These are phyloP conservation scores for Trapa bicornis DNA, from an alignment of 345 rosid species.

Conservation along the genomic window DNA sequence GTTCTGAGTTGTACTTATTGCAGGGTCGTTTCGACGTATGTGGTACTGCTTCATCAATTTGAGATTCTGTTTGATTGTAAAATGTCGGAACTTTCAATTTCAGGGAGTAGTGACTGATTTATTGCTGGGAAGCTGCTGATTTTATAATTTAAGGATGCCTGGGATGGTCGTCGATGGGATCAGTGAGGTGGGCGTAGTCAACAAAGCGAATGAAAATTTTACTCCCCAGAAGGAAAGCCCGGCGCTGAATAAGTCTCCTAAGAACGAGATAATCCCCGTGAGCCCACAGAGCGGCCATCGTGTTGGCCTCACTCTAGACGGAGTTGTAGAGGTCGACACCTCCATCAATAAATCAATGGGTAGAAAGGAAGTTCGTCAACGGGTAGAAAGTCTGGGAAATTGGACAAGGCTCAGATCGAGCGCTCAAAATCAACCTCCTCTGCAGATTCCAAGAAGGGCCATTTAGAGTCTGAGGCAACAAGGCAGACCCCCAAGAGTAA, in stretches of 20 bases:
- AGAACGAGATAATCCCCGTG: not conserved
- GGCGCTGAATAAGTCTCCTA: constrained; percentile 1
- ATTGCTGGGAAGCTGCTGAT: constrained; percentile 11
- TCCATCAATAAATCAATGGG: constrained; percentile 22
- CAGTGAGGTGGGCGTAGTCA: constrained; percentile 20
- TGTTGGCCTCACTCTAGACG: constrained; percentile 14
- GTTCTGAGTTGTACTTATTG: not conserved
- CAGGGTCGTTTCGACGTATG: not conserved
- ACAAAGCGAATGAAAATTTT: constrained; percentile 24
- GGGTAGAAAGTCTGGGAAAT: constrained; percentile 34
- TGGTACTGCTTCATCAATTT: not conserved
- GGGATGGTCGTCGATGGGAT: constrained; percentile 44
- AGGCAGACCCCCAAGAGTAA: constrained; percentile 29
- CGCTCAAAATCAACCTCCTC: constrained; percentile 28
- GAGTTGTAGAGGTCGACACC: constrained; percentile 30
- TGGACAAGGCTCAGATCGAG: constrained; percentile 26
- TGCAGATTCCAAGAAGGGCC: constrained; percentile 22
- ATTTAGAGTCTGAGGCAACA: constrained; percentile 22
- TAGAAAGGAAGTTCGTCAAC: constrained; percentile 27
- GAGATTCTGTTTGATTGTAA: constrained; percentile 14
- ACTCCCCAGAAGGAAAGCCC: constrained; percentile 26
- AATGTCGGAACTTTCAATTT: not conserved
- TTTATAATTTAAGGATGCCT: constrained; percentile 31
- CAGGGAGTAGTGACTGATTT: constrained; percentile 14
- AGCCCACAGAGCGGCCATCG: constrained; percentile 17